These are phyloP conservation scores for Musa troglodytarum DNA, from an alignment of 176 grass and related monocot species.

Conservation along the genomic window DNA sequence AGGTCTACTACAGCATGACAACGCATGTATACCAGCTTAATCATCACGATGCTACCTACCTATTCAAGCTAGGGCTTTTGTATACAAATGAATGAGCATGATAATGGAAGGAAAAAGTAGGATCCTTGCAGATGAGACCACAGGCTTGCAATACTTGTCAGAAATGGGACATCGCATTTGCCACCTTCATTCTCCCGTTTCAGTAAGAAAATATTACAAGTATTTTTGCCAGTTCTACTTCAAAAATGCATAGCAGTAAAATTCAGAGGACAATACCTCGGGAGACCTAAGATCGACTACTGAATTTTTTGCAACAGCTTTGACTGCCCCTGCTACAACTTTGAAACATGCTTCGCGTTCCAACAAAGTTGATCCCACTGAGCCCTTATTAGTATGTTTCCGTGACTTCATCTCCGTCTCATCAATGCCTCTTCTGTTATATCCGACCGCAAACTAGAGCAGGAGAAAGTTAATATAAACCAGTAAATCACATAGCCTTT, in stretches of 20 bases:
- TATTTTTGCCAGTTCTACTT: conserved; percentile 8
- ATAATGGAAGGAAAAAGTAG: too few relatives aligned
- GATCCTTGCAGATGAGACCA: too few relatives aligned
- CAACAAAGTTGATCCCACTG: conserved; percentile 45
- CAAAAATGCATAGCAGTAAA: conserved; percentile 14
- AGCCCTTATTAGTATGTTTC: conserved; percentile 32
- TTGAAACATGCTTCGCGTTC: conserved; percentile 74
- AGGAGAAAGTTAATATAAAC: conserved; percentile 8
- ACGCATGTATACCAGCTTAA: neutral
- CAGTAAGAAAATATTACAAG: neutral
- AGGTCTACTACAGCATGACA: neutral
- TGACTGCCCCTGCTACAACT: conserved; percentile 66
- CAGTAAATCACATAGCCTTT: neutral
- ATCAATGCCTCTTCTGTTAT: conserved; percentile 80
- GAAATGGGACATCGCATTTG: neutral
- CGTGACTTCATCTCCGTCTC: conserved; percentile 52
- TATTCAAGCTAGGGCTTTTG: too few relatives aligned
- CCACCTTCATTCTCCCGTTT: neutral
- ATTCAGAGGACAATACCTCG: conserved; percentile 44
- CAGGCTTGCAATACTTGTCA: neutral
- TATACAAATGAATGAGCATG: too few relatives aligned
- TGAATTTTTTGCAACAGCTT: conserved; percentile 44
- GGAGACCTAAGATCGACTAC: conserved; percentile 83
- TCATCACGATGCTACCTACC: too few relatives aligned
- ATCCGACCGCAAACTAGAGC: conserved; percentile 83